Evolutionary conservation across 495 filamentous ascomycete genomes (phyloP), one percentile per base, ranked within the genome.

Genomic region (Penicillium mononematosum): DNA sequence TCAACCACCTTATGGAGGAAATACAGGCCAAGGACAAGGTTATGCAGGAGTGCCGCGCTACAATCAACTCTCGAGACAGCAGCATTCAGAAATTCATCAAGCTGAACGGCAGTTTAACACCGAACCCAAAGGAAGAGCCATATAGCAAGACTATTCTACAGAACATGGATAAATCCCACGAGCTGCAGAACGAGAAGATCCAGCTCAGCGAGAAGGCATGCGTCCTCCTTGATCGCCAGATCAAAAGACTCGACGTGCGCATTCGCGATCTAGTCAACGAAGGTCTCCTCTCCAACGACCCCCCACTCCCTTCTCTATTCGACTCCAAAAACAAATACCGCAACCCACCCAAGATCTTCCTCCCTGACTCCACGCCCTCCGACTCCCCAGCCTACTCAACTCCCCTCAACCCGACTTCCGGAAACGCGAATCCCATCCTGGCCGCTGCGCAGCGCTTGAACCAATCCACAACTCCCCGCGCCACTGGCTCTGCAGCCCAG

Each of bases 11-110:
- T 61, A 88, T 96, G 71, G 94, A 97, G 66, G 94, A 98, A 73
- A 91, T 98, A 31, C 83, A 87, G 64, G 89, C 91, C 56, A 97
- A 97, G 73, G 93, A 98, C 67, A 83, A 84, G 52, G 72, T 82
- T 39, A 87, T 92, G 64, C 81, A 88, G 62, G 89, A 92, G 36
- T 89, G 86, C 64, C 78, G 88, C 41, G 78, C 78, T 42, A 80
- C 81, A 20, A 91, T 95, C 76, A 86, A 86, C 58, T 84, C 86
- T 20, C 84, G 86, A 52, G 94, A 98, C 65, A 80, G 67, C 56
- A 88, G 85, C 61, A 81, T 98, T 50, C 94, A 98, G 70, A 96
- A 92, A 71, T 93, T 86, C 76, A 88, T 97, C 73, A 92, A 89
- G 68, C 55, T 84, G 17, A 88, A 96, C 68, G 91, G 93, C 53